Base-by-base conservation (phyloP, 345 rosid genomes). In the Gossypium longicalyx region DNA sequence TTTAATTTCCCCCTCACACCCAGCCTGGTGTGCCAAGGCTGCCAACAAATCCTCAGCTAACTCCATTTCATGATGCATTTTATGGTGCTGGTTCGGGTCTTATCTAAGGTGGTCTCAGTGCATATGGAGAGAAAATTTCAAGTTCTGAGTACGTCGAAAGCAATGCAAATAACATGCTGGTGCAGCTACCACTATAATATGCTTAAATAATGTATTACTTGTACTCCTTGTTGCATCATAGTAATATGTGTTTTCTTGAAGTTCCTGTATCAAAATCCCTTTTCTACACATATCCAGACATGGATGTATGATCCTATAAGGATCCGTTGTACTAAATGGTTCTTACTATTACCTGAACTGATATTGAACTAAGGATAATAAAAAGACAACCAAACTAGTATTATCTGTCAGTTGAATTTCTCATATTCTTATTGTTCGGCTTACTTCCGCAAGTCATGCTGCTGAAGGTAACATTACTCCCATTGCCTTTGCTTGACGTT, bases 111-210 rank as follows among this genome's bases (percentile, higher is more conserved):
- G 99, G 98, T 48, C 80, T 93, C 72, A 97, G 98, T 60, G 99
- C 97, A 48, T 95, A 93, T 70, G 97, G 98, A 20, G 99, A 86
- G 84, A 93, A 87, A 77, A 86, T 93, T 68, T 80, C 97, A 7
- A 93, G 97, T 75, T 91, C 98, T 47, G 99, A 95, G 79, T 95
- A 93, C 54, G 98, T 95, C 76, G 98, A 94, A 86, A 93, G 98
- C 84, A 95, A 95, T 84, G 99, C 93, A 84, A 91, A 97, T 76
- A 11, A 77, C 76, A 59, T 67, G 56, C 69, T 45, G n/a, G 29
- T 12, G 45, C 47, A 17, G 17, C 29, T 51, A 27, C 15, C 9
- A 27, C 29, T 51, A 29, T 9, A 2, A 25, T 27, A 66, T 69
- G 44, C 44, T 69, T 25, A 16, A 47, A 16, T 49, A 25, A 34